These are phyloP conservation scores for Vicia sativa DNA, from an alignment of 306 rosid genomes.

Conservation along the genomic window DNA sequence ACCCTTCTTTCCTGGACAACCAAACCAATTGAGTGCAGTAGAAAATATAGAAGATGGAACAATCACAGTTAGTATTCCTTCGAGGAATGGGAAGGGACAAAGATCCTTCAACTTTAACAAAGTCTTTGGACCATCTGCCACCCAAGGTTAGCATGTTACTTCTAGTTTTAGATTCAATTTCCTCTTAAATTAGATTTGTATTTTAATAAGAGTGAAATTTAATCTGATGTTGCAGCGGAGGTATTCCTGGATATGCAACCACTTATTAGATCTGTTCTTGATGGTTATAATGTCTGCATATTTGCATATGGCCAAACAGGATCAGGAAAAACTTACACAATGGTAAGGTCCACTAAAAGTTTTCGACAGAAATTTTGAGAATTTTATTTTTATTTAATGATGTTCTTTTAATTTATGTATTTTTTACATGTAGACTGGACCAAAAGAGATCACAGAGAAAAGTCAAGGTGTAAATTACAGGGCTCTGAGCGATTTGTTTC, in stretches of 20 bases:
- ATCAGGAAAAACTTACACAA: constrained; percentile 89
- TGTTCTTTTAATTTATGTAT: constrained; percentile 28
- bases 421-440: constrained; percentile 72
- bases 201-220: background rate
- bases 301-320: constrained; percentile 97
- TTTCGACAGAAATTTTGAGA: background rate
- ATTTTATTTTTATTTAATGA: constrained; percentile 1
- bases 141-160: constrained; percentile 68
- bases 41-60: constrained; percentile 78
- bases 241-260: constrained; percentile 92
- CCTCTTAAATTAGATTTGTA: constrained; percentile 33
- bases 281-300: constrained; percentile 90
- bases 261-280: constrained; percentile 85
- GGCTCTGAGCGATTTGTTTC: constrained; percentile 90
- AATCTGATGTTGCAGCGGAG: constrained; percentile 62
- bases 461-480: constrained; percentile 93
- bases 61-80: constrained; percentile 67
- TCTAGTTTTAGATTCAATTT: constrained; percentile 18
- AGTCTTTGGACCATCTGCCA: constrained; percentile 87
- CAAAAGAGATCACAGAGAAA: constrained; percentile 83
- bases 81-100: constrained; percentile 78
- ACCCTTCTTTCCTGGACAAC: constrained; percentile 77
- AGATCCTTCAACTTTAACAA: constrained; percentile 83
- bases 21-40: constrained; percentile 67
- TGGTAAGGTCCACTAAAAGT: constrained; percentile 54